A percentile compares a stretch with the other conserved stretches of the same genome.
phyloP scores from a whole-genome alignment of 805 yeast species.

The Sporopachydermia quercuum region DNA sequence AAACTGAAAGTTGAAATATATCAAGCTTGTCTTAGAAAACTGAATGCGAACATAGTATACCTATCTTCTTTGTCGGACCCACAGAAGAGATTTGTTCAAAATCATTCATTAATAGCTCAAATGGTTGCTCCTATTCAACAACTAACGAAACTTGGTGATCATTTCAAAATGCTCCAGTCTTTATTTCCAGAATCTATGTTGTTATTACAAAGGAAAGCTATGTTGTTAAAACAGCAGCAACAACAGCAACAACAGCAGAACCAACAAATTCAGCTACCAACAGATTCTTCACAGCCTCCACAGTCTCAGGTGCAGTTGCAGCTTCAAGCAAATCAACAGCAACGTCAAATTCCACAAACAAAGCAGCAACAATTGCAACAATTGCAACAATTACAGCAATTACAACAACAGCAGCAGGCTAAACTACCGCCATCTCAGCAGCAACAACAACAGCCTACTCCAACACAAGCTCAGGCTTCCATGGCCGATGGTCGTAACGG shows the following conservation, averaged over 20 bases:
- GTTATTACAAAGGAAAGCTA: conserved; percentile 9
- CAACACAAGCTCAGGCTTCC: no score
- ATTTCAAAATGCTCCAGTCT: conserved; percentile 17
- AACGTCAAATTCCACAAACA: not conserved
- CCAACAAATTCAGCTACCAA: conserved; percentile 9
- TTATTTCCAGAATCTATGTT: conserved; percentile 15
- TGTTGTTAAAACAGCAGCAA: conserved; percentile 11
- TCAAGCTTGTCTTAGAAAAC: conserved; percentile 16
- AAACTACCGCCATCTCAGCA: not conserved
- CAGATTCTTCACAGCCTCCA: conserved; percentile 11
- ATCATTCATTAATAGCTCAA: conserved; percentile 10
- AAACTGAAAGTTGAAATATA: conserved; percentile 5
- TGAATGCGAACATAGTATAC: conserved; percentile 21
- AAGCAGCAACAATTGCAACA: not conserved
- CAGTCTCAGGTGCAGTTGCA: conserved; percentile 14
- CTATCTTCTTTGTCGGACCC: conserved; percentile 12
- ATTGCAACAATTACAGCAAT: not conserved
- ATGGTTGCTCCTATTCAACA: conserved; percentile 16
- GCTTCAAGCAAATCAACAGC: not conserved
- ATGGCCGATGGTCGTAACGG: conserved; percentile 1
- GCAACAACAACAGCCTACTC: not conserved
- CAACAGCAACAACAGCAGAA: conserved; percentile 12
- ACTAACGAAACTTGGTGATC: conserved; percentile 16
- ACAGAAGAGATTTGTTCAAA: not conserved
- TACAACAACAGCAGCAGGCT: not conserved